phyloP scores from a whole-genome alignment of 2,329 filamentous ascomycete genomes.

The Pyrenochaeta sp. region DNA sequence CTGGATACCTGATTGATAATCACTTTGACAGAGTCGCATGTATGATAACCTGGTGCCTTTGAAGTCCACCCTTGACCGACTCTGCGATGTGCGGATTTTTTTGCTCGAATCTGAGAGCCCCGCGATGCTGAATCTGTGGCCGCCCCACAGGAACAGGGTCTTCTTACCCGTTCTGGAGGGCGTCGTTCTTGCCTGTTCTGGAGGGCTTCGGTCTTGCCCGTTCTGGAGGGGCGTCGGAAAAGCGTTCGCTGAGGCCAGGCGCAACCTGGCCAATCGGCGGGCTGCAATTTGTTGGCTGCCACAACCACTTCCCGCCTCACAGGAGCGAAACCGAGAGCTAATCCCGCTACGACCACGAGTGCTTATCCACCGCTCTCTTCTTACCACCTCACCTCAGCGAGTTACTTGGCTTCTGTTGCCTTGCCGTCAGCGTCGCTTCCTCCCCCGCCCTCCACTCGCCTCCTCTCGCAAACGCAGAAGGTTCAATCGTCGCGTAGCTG shows the following conservation, averaged over 20 bases:
- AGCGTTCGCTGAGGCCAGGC: conserved; percentile 13
- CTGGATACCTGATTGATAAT: background rate
- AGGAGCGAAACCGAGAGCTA: conserved; percentile 16
- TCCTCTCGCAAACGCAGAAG: background rate
- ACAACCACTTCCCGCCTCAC: conserved; percentile 6
- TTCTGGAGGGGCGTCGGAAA: conserved; percentile 12
- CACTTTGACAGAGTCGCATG: too few relatives aligned
- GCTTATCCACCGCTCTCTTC: conserved; percentile 16
- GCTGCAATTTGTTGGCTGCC: conserved; percentile 21
- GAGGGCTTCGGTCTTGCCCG: conserved; percentile 12
- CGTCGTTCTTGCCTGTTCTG: conserved; percentile 14
- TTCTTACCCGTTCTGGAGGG: conserved; percentile 24
- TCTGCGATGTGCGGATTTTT: conserved; percentile 7
- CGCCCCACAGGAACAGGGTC: conserved; percentile 16
- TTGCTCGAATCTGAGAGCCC: conserved; percentile 13
- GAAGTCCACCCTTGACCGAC: background rate
- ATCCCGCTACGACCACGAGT: conserved; percentile 21
- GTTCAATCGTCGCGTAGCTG: background rate
- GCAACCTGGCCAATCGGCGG: conserved; percentile 21
- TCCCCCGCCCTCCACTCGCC: background rate
- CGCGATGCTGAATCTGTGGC: background rate
- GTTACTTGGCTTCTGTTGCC: conserved; percentile 4
- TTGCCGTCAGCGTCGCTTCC: background rate
- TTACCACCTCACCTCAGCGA: conserved; percentile 12
- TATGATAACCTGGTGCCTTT: too few relatives aligned